Evolutionary conservation across 2,329 filamentous ascomycete genomes (phyloP), one percentile per base, ranked within the genome.

Genomic region (Meredithiella fracta): DNA sequence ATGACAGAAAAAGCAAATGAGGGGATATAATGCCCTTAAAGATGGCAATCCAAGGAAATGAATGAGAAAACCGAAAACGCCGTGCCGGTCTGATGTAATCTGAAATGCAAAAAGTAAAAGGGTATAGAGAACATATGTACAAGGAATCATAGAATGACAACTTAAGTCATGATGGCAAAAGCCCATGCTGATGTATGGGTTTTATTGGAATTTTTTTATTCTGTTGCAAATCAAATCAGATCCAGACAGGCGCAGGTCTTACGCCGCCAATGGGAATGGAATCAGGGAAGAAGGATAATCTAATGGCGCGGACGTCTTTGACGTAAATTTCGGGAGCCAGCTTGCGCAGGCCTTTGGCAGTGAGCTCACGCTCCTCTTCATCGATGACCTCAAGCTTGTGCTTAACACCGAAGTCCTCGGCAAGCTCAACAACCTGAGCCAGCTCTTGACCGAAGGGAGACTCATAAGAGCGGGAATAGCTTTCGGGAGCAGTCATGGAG

Each of bases 391-490:
- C 74, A 59, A 77, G 66, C 60, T 75, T 70, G 38, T 79, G 75
- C 60, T 77, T 75, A 29, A 80, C 74, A 44, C 81, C 80, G 62
- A 88, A 91, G 68, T 96, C 90, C 69, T 97, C 92, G 0, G 85
- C 91, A 15, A 96, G 78, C 69, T 97, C 92, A 54, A 89, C 88
- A 23, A 97, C 86, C 69, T 97, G 85, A 57, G 87, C 88, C 54
- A 97, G 73, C 69, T 98, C 92, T 53, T 84, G 82, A 54, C 87
- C 87, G 64, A 97, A 97, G 0, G 91, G 91, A 66, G 92, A 80
- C 31, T 58, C 56, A 11, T 57, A 57, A 44, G 29, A 62, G 26
- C 72, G 72, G 56, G 69, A 68, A 65, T 63, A 67, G 61, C 65
- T 61, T 26, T 68, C 60, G 53, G 66, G 61, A 52, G 65, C 62